Evolutionary conservation across 352 stramenopile genomes (phyloP).

Genomic region (Phytophthora syringae): DNA sequence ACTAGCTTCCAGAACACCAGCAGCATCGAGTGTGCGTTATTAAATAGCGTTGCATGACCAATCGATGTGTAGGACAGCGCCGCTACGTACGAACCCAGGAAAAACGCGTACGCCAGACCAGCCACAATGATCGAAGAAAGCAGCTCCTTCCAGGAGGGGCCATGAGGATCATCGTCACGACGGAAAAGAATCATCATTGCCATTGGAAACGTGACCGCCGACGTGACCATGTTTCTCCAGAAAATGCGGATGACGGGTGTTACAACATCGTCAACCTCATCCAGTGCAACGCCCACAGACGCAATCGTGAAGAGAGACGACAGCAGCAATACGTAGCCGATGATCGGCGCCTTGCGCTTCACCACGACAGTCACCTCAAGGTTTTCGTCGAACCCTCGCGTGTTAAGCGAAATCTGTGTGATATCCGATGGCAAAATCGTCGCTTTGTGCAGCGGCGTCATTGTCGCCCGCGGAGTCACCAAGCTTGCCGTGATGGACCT

Average conservation of each 20-base stretch:
- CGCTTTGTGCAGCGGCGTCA: slow-evolving; percentile 43
- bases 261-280: slow-evolving; percentile 64
- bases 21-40: slow-evolving; percentile 83
- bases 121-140: slow-evolving; percentile 52
- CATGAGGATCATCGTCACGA: slow-evolving; percentile 28
- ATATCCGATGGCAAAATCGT: slow-evolving; percentile 75
- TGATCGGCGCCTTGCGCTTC: slow-evolving; percentile 65
- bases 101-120: slow-evolving; percentile 74
- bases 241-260: slow-evolving; percentile 85
- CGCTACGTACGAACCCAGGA: slow-evolving; percentile 72
- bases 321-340: slow-evolving; percentile 73
- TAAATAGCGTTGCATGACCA: slow-evolving; percentile 84
- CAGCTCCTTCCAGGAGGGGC: slow-evolving; percentile 40
- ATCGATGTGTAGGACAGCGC: slow-evolving; percentile 78
- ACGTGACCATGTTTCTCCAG: slow-evolving; percentile 83
- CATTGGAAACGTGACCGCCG: slow-evolving; percentile 59
- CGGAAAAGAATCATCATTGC: slow-evolving; percentile 47
- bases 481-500: slow-evolving; percentile 21
- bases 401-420: slow-evolving; percentile 75
- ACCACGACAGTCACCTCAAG: slow-evolving; percentile 79
- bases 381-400: slow-evolving; percentile 67
- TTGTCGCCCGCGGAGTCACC: slow-evolving; percentile 32
- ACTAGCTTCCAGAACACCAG: slow-evolving; percentile 79
- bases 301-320: slow-evolving; percentile 77
- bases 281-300: slow-evolving; percentile 78